Base-by-base conservation (phyloP, 805 yeast genomes). In the Candida ulmi region DNA sequence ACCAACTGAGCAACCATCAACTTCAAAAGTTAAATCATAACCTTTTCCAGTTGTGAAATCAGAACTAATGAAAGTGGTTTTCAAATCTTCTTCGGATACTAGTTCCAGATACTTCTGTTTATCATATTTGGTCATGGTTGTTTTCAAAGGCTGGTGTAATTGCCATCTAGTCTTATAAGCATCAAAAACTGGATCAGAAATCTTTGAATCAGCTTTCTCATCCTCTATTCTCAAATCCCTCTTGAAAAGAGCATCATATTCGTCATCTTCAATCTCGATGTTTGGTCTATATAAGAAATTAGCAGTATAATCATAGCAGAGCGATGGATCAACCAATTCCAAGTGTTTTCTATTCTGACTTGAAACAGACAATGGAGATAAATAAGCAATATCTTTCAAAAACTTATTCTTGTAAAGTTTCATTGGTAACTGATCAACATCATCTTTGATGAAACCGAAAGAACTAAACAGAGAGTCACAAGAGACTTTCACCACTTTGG, bases 361-460 rank as follows among this genome's bases (percentile, higher is more conserved):
- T 4, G 44, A 35, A 9, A 41, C 30, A 1, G 39, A 33, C 26
- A 54, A 26, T 3, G 80, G 78, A 6, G 86, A 78, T 30, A 81
- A 61, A 31, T 64, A 63, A 8, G 69, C 69, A 49, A 84, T 65
- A 50, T 84, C 88, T 26, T 60, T 58, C 11, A 66, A 48, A 29
- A 83, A 63, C 13, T 66, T 61, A 45, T 76, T 72, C 36, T 64
- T 62, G 11, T 63, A 62, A 13, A 81, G 57, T 29, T 71, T 57
- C n/a, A 80, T 63, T 0, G 86, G 85, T 1, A 83, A 55, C n/a
- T 62, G 51, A 45, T 74, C 80, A 11, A 72, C 58, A 37, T 83
- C 88, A 46, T 80, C 81, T 46, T 82, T 71, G 13, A 85, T 60
- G 34, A 84, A 77, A 0, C 79, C 80, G 61, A 84, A 84, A 0